Evolutionary conservation across 1,284 basidiomycete genomes (phyloP), one percentile per base, ranked within the genome.

Genomic region (Exobasidium cylindrosporum): DNA sequence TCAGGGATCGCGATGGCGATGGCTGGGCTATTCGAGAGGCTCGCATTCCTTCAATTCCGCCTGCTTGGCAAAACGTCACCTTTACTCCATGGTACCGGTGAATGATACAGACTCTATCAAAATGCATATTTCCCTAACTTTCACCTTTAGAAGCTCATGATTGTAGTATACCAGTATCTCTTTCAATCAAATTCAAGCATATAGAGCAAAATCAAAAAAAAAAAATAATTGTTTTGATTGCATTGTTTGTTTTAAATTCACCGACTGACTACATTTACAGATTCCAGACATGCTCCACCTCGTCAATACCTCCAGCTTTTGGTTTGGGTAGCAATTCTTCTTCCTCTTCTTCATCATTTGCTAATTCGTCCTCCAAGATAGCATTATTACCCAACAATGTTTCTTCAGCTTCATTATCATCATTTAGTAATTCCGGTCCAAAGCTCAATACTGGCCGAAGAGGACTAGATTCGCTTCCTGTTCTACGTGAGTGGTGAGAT

Each of bases 301-400:
- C 54, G 32, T 77, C 76, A 21, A 77, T 76, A 23, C 76, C 73
- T 1, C 70, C 70, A 23, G 68, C 72, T 57, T 72, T 70, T 47
- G 68, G 76, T 28, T 63, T 64, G 44, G 74, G 65, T 50, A 64
- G 58, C 28, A 63, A 69, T 7, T 64, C 73, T 10, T 62, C 61
- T 0, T 70, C 67, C 43, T 68, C 70, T 10, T 55, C 62, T 7
- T 57, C 60, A 62, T 70, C 29, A 55, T 55, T 65, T 7, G 59
- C 60, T 54, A 62, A 30, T 57, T 68, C 32, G 35, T 60, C 61
- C 2, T 57, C 63, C 5, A 24, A 21, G 21, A 50, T 50, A 4
- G 47, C 47, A 6, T 24, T 28, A 50, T 28, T 28, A 28, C 21
- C 47, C 5, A 50, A 28, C 4, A 50, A 14, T 26, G 63, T 70